These are phyloP conservation scores for Herpotrichia juniperi DNA, from an alignment of 2,329 filamentous ascomycete genomes.

Conservation along the genomic window DNA sequence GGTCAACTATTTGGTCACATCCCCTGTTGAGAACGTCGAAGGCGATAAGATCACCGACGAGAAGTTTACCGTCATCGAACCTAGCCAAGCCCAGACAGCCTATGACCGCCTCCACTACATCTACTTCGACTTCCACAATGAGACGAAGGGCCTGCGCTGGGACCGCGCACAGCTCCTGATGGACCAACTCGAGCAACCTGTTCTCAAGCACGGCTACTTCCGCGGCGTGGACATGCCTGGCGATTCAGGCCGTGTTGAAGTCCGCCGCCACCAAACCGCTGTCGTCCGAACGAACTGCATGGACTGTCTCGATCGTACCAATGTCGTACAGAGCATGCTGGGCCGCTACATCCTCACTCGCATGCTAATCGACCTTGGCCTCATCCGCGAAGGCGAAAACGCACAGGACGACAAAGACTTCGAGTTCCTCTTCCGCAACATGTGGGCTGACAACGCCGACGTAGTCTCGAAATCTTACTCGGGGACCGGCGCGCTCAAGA, in stretches of 20 bases:
- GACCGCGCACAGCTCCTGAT: conserved; percentile 87
- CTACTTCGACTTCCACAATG: conserved; percentile 98
- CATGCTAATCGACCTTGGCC: conserved; percentile 83
- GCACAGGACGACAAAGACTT: conserved; percentile 83
- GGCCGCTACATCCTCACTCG: conserved; percentile 87
- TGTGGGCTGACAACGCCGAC: conserved; percentile 99
- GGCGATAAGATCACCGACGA: conserved; percentile 72
- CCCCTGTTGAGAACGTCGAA: conserved; percentile 69
- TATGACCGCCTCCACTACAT: conserved; percentile 92
- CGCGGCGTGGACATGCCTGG: conserved; percentile 85
- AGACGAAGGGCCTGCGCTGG: conserved; percentile 95
- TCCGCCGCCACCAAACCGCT: conserved; percentile 80
- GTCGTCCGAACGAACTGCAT: conserved; percentile 98
- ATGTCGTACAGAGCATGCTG: conserved; percentile 97
- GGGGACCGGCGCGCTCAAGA: conserved; percentile 96
- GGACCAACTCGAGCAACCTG: conserved; percentile 76
- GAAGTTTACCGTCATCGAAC: conserved; percentile 81
- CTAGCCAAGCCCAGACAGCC: conserved; percentile 62
- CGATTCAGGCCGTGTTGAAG: conserved; percentile 75
- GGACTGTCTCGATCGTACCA: conserved; percentile 97
- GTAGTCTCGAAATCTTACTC: conserved; percentile 92
- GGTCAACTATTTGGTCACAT: conserved; percentile 75
- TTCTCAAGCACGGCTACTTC: conserved; percentile 88
- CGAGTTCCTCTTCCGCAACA: conserved; percentile 90
- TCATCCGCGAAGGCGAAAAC: conserved; percentile 76